Evolutionary conservation across 352 stramenopile species (phyloP).

Genomic region (Pythium vanterpoolii): DNA sequence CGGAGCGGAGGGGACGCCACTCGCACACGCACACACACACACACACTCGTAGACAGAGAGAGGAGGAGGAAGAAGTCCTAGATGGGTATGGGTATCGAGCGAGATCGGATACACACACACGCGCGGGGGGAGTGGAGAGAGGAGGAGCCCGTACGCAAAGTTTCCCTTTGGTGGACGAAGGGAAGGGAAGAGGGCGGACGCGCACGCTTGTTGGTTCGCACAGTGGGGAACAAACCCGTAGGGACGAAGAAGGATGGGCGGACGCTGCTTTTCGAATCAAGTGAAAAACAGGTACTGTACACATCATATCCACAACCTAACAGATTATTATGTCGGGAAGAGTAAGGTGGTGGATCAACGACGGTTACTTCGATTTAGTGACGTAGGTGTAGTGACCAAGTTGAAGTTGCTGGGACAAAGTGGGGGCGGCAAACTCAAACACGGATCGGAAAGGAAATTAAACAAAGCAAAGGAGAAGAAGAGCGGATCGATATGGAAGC

Average conservation of each 20-base stretch:
- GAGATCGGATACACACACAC: too few species aligned
- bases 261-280: too few species aligned
- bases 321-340: not conserved
- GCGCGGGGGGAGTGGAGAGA: too few species aligned
- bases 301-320: not conserved
- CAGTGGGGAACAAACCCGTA: too few species aligned
- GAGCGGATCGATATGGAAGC: too few species aligned
- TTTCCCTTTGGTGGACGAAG: not conserved
- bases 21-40: conserved; percentile 2
- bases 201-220: not conserved
- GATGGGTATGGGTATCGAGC: too few species aligned
- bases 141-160: not conserved
- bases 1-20: not conserved
- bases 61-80: not conserved
- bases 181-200: not conserved
- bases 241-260: not conserved
- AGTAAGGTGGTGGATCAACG: not conserved
- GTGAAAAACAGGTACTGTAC: too few species aligned
- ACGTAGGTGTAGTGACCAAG: conserved; percentile 14
- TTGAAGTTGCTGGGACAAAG: conserved; percentile 2
- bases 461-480: too few species aligned
- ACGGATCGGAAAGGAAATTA: too few species aligned
- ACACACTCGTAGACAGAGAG: not conserved
- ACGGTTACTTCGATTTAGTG: conserved; percentile 2
- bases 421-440: too few species aligned